Conservation (phyloP, 495 filamentous ascomycete species). For the Hyaloscypha bicolor region DNA sequence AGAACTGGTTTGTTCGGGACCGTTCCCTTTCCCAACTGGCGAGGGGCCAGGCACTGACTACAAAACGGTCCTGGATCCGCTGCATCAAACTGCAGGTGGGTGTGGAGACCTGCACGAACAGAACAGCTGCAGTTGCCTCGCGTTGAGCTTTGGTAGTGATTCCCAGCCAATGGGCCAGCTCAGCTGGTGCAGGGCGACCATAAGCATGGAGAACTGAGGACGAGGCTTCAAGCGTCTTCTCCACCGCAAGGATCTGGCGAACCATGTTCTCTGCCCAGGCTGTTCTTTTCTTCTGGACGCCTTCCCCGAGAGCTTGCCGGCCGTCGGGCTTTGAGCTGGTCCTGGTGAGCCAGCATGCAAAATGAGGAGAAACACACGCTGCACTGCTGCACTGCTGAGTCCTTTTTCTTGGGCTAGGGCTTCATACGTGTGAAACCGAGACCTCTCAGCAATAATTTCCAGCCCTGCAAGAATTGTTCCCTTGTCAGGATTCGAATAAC, state of each 20-base stretch:
- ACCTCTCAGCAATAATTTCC: conserved; percentile 15
- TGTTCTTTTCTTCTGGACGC: background rate
- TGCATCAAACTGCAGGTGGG: background rate
- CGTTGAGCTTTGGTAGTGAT: background rate
- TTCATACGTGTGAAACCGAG: conserved; percentile 18
- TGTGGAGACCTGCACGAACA: background rate
- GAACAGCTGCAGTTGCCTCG: background rate
- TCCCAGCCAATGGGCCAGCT: background rate
- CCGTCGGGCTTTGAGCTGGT: background rate
- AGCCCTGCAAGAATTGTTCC: conserved; percentile 18
- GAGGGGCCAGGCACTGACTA: background rate
- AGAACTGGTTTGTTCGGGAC: background rate
- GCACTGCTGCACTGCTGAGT: background rate
- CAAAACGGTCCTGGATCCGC: background rate
- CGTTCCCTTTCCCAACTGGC: background rate
- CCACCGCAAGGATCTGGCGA: background rate
- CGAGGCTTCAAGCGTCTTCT: background rate
- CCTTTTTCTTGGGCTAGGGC: conserved; percentile 7
- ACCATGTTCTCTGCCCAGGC: background rate
- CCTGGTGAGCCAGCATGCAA: background rate
- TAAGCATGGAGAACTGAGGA: background rate
- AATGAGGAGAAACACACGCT: background rate
- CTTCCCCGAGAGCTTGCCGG: conserved; percentile 1
- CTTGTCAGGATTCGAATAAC: conserved; percentile 14
- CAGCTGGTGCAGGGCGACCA: background rate